Evolutionary conservation across 2,329 filamentous ascomycete genomes (phyloP), one percentile per base, ranked within the genome.

Genomic region (Fusarium sacchari): DNA sequence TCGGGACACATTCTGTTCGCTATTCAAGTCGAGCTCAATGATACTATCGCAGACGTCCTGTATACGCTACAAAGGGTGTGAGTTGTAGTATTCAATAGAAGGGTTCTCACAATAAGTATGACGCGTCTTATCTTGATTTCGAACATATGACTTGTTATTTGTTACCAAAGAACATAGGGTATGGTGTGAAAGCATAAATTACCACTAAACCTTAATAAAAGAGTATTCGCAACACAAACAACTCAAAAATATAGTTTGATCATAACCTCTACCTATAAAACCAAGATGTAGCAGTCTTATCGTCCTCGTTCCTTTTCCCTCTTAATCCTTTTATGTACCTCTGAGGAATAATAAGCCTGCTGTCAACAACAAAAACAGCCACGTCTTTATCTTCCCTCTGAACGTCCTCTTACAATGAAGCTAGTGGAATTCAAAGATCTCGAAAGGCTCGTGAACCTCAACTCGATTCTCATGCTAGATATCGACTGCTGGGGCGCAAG

Each of bases 391-490:
- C 7, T 13, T 4, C 7, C 13, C 24, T 46, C 24, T 20, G 3
- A 3, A 10, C 3, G 0, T 17, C 20, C 18, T 11, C 5, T 9
- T 22, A 34, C 22, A 10, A 50, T 67, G 64, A 20, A 11, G 5
- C 14, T 34, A 5, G 39, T 63, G 18, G 20, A 47, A 22, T 11
- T 5, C 4, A 2, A 47, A 14, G 7, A 57, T 2, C 20, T 69
- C 6, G 14, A 46, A 1, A 1, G 2, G 0, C 26, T 43, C 7
- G 6, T 58, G 0, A 6, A 24, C 5, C 7, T 14, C 0, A 28
- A 43, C 5, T 26, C 57, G 6, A 30, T 68, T 10, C 57, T 53
- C 15, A 24, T 69, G 5, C 3, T 68, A 4, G 13, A 53, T 15
- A 0, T 22, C 1, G 32, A 12, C 24, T 6, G 15, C 5, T 34